phyloP scores from a whole-genome alignment of 2,329 filamentous ascomycete genomes.

The Didymella arachidicola region DNA sequence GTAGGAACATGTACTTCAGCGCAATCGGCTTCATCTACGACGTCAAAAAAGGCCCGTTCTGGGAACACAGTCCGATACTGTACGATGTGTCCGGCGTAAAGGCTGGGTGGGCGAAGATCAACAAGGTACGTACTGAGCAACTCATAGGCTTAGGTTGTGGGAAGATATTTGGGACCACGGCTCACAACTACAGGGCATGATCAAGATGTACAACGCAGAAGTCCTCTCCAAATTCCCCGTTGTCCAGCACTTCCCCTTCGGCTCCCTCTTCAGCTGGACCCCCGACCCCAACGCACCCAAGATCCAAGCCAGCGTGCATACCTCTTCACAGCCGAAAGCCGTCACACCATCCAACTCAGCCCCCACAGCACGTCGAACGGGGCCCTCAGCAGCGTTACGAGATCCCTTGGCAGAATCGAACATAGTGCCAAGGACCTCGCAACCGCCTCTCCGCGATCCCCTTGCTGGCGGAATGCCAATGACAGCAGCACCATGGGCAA shows the following conservation, averaged over 20 bases:
- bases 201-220: conserved; percentile 99
- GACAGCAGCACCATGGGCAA: conserved; percentile 9
- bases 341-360: conserved; percentile 27
- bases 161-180: neutral
- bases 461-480: conserved; percentile 12
- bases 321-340: conserved; percentile 46
- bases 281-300: conserved; percentile 51
- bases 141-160: neutral
- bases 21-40: conserved; percentile 97
- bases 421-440: neutral
- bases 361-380: conserved; percentile 28
- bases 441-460: conserved; percentile 10
- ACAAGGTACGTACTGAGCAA: conserved; percentile 57
- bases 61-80: conserved; percentile 89
- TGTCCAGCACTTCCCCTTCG: conserved; percentile 82
- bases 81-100: conserved; percentile 93
- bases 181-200: conserved; percentile 73
- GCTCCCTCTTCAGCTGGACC: conserved; percentile 59
- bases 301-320: conserved; percentile 47
- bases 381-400: conserved; percentile 32
- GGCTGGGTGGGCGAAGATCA: conserved; percentile 96
- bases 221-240: conserved; percentile 97
- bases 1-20: conserved; percentile 80
- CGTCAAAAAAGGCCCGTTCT: conserved; percentile 95
- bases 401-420: conserved; percentile 36